Conservation (phyloP, 2,329 filamentous ascomycete genomes). For the Diplodia mutila region DNA sequence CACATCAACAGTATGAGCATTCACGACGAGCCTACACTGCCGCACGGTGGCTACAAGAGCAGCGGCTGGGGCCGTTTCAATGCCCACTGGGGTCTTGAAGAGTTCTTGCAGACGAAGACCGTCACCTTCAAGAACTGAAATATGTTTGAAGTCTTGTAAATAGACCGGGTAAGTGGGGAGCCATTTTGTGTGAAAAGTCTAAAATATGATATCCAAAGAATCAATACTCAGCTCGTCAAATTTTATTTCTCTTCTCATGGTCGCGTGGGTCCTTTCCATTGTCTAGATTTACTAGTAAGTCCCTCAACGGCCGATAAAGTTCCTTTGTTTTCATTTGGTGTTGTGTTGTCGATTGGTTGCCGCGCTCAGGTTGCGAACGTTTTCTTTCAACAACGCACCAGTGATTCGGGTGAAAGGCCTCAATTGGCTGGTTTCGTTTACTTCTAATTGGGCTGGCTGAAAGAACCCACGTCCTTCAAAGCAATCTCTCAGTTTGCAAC, state of each 20-base stretch:
- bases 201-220: slow-evolving; percentile 3
- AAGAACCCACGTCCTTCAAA: not conserved
- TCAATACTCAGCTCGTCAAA: not conserved
- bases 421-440: not conserved
- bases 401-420: not conserved
- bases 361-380: not conserved
- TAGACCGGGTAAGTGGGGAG: not conserved
- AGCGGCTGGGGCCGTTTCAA: slow-evolving; percentile 56
- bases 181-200: not conserved
- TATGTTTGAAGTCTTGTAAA: not conserved
- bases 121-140: slow-evolving; percentile 45
- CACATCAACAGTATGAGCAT: slow-evolving; percentile 58
- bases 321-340: not conserved
- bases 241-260: not conserved
- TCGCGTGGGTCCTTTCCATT: not conserved
- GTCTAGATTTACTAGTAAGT: not conserved
- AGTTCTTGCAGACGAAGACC: slow-evolving; percentile 50
- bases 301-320: not conserved
- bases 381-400: not conserved
- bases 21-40: slow-evolving; percentile 53
- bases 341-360: not conserved
- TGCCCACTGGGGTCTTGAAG: slow-evolving; percentile 49
- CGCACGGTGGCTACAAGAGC: slow-evolving; percentile 55
- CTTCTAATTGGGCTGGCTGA: not conserved
- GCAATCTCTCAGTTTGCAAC: not conserved